Evolutionary conservation across 306 rosid species (phyloP).

Genomic region (Trifolium subterraneum): DNA sequence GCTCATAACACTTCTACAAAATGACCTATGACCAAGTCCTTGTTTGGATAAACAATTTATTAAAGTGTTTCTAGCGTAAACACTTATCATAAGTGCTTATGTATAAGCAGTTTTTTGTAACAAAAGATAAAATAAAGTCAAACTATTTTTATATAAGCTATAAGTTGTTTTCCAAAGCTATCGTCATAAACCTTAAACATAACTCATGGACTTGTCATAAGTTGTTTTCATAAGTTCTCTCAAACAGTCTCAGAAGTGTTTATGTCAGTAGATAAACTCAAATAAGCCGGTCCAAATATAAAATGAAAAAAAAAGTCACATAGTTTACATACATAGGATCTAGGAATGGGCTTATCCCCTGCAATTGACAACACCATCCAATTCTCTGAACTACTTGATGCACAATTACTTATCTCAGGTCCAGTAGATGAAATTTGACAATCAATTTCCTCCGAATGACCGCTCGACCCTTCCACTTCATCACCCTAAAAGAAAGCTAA

Average conservation of each 20-base stretch:
- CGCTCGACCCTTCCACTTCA: slow-evolving; percentile 49
- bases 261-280: not conserved
- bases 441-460: slow-evolving; percentile 66
- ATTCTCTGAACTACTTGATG: slow-evolving; percentile 68
- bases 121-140: not conserved
- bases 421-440: slow-evolving; percentile 55
- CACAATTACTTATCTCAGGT: slow-evolving; percentile 63
- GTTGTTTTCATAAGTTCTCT: not conserved
- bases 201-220: not conserved
- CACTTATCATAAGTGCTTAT: not conserved
- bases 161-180: not conserved
- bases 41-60: not conserved
- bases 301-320: not conserved
- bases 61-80: not conserved
- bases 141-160: not conserved
- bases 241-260: not conserved
- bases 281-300: not conserved
- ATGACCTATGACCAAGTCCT: not conserved
- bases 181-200: not conserved
- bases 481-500: slow-evolving; percentile 57
- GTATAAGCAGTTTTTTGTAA: not conserved
- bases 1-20: slow-evolving; percentile 19
- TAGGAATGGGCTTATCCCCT: slow-evolving; percentile 54
- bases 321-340: slow-evolving; percentile 50
- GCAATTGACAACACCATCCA: slow-evolving; percentile 74